phyloP scores from a whole-genome alignment of 768 basidiomycete genomes.

The Leucogyrophana mollusca region DNA sequence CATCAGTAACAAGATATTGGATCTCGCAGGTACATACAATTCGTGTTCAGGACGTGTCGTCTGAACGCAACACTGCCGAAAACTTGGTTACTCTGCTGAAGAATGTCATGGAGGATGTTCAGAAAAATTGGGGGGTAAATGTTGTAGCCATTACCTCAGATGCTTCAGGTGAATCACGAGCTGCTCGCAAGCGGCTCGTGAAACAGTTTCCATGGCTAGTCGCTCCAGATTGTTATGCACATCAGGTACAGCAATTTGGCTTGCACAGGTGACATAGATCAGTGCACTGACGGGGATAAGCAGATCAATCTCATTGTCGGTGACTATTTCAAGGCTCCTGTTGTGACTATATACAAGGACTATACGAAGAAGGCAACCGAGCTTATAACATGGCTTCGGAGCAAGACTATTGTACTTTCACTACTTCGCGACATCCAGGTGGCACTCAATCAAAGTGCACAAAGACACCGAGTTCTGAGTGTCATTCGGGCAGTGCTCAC shows the following conservation, averaged over 20 bases:
- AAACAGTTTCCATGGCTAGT: constrained; percentile 4
- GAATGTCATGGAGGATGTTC: constrained; percentile 1
- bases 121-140: neutral
- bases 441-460: neutral
- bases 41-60: constrained; percentile 1
- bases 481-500: constrained; percentile 35
- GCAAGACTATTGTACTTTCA: constrained; percentile 30
- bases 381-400: constrained; percentile 35
- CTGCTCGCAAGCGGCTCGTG: constrained; percentile 2
- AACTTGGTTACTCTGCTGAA: constrained; percentile 1
- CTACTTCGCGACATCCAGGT: constrained; percentile 21
- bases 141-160: constrained; percentile 3
- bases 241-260: constrained; percentile 1
- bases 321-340: constrained; percentile 30
- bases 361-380: constrained; percentile 24
- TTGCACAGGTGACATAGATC: neutral
- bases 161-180: constrained; percentile 3
- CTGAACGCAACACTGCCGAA: constrained; percentile 2
- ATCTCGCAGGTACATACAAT: neutral
- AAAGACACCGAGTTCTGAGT: neutral
- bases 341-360: constrained; percentile 8
- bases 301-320: constrained; percentile 37
- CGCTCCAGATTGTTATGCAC: constrained; percentile 3
- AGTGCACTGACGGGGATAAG: constrained; percentile 17
- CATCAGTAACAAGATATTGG: neutral